phyloP scores from a whole-genome alignment of 2,329 filamentous ascomycete species.

The Neospermospora avenae region DNA sequence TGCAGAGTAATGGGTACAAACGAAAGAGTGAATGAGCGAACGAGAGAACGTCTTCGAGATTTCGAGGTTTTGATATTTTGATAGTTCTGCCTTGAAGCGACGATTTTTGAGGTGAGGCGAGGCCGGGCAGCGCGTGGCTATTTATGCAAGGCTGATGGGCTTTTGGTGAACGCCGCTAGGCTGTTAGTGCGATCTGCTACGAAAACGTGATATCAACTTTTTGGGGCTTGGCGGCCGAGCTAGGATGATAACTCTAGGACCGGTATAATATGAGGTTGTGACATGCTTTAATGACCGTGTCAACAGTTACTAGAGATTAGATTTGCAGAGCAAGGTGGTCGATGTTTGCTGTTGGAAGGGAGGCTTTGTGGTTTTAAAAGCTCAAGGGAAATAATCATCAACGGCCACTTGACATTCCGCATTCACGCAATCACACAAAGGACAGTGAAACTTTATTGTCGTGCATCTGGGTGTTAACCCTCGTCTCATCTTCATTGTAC shows the following conservation, averaged over 20 bases:
- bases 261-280: too few relatives aligned
- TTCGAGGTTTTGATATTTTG: not conserved
- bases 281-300: too few relatives aligned
- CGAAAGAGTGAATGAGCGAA: not conserved
- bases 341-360: too few relatives aligned
- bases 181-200: not conserved
- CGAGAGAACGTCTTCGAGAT: not conserved
- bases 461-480: not conserved
- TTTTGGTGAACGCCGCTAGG: not conserved
- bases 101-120: not conserved
- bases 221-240: not conserved
- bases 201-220: slow-evolving; percentile 9
- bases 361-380: too few relatives aligned
- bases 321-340: too few relatives aligned
- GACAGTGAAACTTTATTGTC: not conserved
- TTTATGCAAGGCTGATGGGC: slow-evolving; percentile 23
- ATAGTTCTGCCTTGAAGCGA: slow-evolving; percentile 2
- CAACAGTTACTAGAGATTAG: too few relatives aligned
- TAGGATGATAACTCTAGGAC: not conserved
- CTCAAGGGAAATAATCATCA: not conserved
- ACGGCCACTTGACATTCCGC: not conserved
- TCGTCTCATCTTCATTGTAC: slow-evolving; percentile 5
- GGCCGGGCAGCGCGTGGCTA: slow-evolving; percentile 11
- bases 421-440: not conserved
- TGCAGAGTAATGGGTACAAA: not conserved